Base-by-base conservation (phyloP, 345 rosid species). In the Kernera saxatilis region DNA sequence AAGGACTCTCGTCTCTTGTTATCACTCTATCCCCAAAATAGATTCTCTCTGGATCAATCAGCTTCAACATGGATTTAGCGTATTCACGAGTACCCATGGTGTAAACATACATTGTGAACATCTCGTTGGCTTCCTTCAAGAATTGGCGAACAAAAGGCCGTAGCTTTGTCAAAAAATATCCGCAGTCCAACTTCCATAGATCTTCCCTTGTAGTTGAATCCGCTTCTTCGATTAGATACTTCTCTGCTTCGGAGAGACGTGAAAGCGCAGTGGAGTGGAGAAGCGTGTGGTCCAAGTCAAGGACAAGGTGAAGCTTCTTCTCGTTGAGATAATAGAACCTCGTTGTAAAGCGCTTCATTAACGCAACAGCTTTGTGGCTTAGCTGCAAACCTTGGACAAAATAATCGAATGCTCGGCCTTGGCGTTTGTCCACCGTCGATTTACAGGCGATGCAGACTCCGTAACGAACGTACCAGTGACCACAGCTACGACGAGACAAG, bases 241-340 rank as follows among this genome's bases (percentile, higher is more conserved):
- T 56, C 15, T 32, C 43, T 32, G 23, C 40, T 29, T 54, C 23
- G 4, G 37, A 15, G 12, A 54, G 23, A 5, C 12, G 1, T 29
- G 39, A 54, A 29, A 54, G 22, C 21, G 2, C 30, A 5, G 6
- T 9, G 21, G 22, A 13, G 22, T 54, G 60, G 37, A 54, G 36
- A 13, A 54, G 12, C 60, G 23, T 54, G 60, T 29, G 36, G 22
- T 54, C 60, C 60, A 54, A 29, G 62, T 56, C 62, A 56, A 56
- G 62, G 4, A 56, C 41, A 5, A 56, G 12, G 62, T 30, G 25
- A 32, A 56, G 62, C 62, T 33, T 56, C 41, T 32, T 56, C 26
- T 46, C 25, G 3, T 46, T 19, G 26, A 19, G 37, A 26, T 12
- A 15, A 13, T 30, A 27, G 8, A 2, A 15, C 6, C 17, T 21